phyloP scores from a whole-genome alignment of 164 flowering plant species.

The Tetracentron sinense region DNA sequence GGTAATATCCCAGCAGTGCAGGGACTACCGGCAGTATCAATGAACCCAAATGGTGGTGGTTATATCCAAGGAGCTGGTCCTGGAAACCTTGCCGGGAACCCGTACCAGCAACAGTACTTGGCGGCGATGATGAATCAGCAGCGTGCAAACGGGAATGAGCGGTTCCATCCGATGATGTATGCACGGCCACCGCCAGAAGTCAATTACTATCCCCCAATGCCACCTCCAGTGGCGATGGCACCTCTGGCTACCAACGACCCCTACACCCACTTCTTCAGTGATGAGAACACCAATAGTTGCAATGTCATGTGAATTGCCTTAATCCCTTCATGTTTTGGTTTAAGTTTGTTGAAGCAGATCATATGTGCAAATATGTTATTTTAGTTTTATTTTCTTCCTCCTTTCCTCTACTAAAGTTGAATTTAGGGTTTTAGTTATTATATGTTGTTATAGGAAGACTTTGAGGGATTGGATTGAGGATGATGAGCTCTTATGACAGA shows the following conservation, averaged over 20 bases:
- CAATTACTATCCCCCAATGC: conserved; percentile 51
- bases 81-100: conserved; percentile 49
- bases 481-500: not conserved
- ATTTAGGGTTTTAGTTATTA: not conserved
- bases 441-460: not conserved
- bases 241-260: conserved; percentile 17
- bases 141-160: conserved; percentile 52
- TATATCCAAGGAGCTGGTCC: conserved; percentile 60
- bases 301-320: conserved; percentile 58
- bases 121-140: conserved; percentile 79
- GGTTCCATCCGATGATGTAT: conserved; percentile 91
- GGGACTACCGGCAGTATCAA: conserved; percentile 59
- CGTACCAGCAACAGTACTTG: conserved; percentile 57
- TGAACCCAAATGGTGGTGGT: conserved; percentile 33
- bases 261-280: conserved; percentile 64
- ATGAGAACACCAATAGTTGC: conserved; percentile 89
- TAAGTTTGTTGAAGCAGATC: not conserved
- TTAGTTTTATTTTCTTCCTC: not conserved
- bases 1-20: conserved; percentile 61
- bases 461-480: not conserved
- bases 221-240: conserved; percentile 17
- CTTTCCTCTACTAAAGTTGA: not conserved
- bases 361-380: conserved; percentile 2
- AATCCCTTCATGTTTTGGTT: conserved; percentile 3
- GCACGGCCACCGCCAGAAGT: conserved; percentile 76